These are phyloP conservation scores for Diaporthe velutina DNA, from an alignment of 2,329 filamentous ascomycete genomes.

Conservation along the genomic window DNA sequence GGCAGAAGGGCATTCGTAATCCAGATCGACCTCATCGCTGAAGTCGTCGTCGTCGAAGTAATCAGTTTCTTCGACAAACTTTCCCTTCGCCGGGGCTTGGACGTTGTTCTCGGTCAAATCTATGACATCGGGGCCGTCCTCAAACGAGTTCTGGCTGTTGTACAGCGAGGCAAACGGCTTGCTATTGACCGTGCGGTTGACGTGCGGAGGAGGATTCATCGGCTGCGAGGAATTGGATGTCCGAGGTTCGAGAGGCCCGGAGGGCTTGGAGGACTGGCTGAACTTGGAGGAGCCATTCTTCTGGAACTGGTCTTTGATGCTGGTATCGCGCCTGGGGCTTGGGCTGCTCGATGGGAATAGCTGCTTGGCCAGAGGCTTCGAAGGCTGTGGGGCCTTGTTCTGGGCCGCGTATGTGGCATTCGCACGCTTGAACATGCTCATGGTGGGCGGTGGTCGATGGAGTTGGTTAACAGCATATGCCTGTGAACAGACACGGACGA, in stretches of 20 bases:
- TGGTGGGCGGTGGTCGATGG: conserved; percentile 1
- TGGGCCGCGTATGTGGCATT: conserved; percentile 53
- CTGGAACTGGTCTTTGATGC: conserved; percentile 65
- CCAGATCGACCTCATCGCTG: conserved; percentile 84
- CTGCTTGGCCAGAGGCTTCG: conserved; percentile 59
- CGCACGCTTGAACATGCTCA: conserved; percentile 39
- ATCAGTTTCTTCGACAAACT: conserved; percentile 58
- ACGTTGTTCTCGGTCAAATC: conserved; percentile 50
- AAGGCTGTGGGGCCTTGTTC: conserved; percentile 44
- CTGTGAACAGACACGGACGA: conserved; percentile 15
- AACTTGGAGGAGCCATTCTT: conserved; percentile 44
- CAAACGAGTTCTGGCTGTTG: conserved; percentile 62
- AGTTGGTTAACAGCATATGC: conserved; percentile 4
- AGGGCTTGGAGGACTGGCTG: conserved; percentile 32
- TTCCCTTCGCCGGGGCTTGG: conserved; percentile 44
- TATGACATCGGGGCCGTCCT: conserved; percentile 53
- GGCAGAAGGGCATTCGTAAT: conserved; percentile 72
- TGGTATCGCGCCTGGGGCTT: conserved; percentile 54
- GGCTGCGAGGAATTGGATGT: conserved; percentile 50
- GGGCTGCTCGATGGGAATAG: conserved; percentile 71
- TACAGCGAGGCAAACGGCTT: conserved; percentile 58
- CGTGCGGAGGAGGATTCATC: conserved; percentile 38
- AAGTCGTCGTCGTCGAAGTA: conserved; percentile 88
- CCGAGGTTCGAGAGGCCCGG: conserved; percentile 49
- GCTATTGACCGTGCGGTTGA: conserved; percentile 39